Evolutionary conservation across 2,329 filamentous ascomycete species (phyloP), one percentile per base, ranked within the genome.

Genomic region (Neofusicoccum laricinum): DNA sequence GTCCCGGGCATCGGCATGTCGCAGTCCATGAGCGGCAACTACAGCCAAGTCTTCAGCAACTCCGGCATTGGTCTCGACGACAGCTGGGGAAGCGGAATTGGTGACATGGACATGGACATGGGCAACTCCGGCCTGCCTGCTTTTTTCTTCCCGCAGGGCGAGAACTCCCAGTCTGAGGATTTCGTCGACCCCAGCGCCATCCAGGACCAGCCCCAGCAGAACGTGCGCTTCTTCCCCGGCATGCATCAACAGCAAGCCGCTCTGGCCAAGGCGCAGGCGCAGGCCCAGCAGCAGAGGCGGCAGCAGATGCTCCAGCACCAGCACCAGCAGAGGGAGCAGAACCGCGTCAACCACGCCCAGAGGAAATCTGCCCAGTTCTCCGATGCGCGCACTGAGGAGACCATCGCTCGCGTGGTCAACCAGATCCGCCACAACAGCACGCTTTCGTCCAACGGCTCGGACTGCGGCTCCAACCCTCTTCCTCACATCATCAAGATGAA

Each of bases 221-320:
- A 84, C 78, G 90, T 91, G 68, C 88, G 93, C 68, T 88, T 96
- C 70, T 97, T 92, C 82, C 94, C 94, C 12, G 94, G 93, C 61
- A 95, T 96, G 85, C 94, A 98, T 80, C 92, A 93, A 72, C 92
- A 93, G 75, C 87, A 90, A 78, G 93, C 92, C 57, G 91, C 91
- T 65, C 63, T 74, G 63, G 64, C 63, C 32, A 75, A 76, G 68
- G 73, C 72, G 15, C 72, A 74, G 64, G 66, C 69, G 48, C 71
- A 74, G 55, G 70, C 71, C 34, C 76, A 78, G 69, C 71, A 74
- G 69, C 80, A 87, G 71, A 81, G 84, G 66, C 82, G 83, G 66
- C 87, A 87, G 66, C 85, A 88, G 68, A 83, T 84, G 66, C 75
- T 81, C 67, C 76, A 77, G 65, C 68, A 77, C 61, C 74, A 76